Percentiles rank a stretch among this genome's conserved stretches.
Conservation (phyloP, 1,284 basidiomycete species). For the Irpex sp. region DNA sequence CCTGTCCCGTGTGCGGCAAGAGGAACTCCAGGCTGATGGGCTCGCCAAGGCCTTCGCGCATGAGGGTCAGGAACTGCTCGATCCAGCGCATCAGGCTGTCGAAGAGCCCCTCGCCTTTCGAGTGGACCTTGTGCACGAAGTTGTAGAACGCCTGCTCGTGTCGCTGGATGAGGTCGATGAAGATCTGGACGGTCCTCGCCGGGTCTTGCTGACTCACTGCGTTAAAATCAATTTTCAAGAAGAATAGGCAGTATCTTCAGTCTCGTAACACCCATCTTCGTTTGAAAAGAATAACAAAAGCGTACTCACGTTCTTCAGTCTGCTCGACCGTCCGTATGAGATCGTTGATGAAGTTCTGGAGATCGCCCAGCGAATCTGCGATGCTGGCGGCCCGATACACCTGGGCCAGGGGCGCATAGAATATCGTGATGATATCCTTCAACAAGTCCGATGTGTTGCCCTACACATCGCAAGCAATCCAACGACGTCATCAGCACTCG, state of each 20-base stretch:
- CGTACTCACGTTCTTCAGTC: conserved; percentile 77
- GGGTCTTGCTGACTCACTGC: conserved; percentile 83
- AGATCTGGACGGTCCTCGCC: conserved; percentile 83
- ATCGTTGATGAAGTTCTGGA: conserved; percentile 95
- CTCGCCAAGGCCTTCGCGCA: conserved; percentile 82
- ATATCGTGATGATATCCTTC: conserved; percentile 99
- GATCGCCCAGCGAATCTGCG: conserved; percentile 85
- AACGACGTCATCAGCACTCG: background rate
- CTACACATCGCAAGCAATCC: conserved; percentile 32
- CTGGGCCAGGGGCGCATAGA: conserved; percentile 96
- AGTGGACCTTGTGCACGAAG: conserved; percentile 98
- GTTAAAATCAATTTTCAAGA: conserved; percentile 1
- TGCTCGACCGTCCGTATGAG: conserved; percentile 92
- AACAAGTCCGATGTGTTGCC: conserved; percentile 92
- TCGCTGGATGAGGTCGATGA: conserved; percentile 89
- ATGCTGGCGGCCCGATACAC: conserved; percentile 98
- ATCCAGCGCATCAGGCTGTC: conserved; percentile 96
- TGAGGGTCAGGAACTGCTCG: conserved; percentile 88
- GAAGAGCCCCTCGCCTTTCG: conserved; percentile 93
- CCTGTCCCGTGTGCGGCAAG: conserved; percentile 73
- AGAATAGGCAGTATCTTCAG: background rate
- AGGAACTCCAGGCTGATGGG: conserved; percentile 81
- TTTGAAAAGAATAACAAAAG: background rate
- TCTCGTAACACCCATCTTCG: background rate
- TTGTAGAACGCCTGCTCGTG: conserved; percentile 95